phyloP scores from a whole-genome alignment of 495 filamentous ascomycete species.

The Elaphomyces granulatus region DNA sequence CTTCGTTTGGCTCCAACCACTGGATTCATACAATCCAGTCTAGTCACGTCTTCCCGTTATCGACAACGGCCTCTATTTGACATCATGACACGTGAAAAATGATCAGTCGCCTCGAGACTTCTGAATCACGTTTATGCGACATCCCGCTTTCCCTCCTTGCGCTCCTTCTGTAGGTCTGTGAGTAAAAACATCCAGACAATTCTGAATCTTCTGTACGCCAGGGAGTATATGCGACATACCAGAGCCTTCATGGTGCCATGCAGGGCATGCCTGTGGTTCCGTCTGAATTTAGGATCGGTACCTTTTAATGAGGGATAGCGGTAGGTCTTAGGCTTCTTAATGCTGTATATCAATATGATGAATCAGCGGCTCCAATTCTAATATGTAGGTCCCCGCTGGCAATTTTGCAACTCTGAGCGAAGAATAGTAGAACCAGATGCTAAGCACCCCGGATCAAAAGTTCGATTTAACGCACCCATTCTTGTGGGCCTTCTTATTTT shows the following conservation, averaged over 20 bases:
- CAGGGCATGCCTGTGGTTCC: slow-evolving; percentile 98
- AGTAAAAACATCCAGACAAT: slow-evolving; percentile 20
- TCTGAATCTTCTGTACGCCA: neutral
- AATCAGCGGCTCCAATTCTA: too few relatives aligned
- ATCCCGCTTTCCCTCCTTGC: slow-evolving; percentile 92
- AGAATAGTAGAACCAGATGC: too few relatives aligned
- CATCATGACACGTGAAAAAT: neutral
- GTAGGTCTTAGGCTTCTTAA: slow-evolving; percentile 99
- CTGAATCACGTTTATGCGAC: slow-evolving; percentile 49
- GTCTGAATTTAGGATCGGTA: slow-evolving; percentile 98
- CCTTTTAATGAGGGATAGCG: slow-evolving; percentile 97
- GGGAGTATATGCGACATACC: slow-evolving; percentile 43
- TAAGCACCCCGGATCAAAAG: too few relatives aligned
- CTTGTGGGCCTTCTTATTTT: slow-evolving; percentile 88
- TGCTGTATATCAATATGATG: too few relatives aligned
- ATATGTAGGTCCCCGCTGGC: too few relatives aligned
- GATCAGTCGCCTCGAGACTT: neutral
- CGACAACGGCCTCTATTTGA: neutral
- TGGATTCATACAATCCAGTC: too few relatives aligned
- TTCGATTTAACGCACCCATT: slow-evolving; percentile 88
- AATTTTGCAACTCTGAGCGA: too few relatives aligned
- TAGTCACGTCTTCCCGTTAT: too few relatives aligned
- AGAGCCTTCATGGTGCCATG: slow-evolving; percentile 96
- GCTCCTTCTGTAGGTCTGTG: slow-evolving; percentile 67
- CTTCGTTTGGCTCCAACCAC: too few relatives aligned